Percentiles rank a stretch among this genome's conserved stretches.
phyloP scores from a whole-genome alignment of 1,284 basidiomycete genomes.

The Athelia sp. region DNA sequence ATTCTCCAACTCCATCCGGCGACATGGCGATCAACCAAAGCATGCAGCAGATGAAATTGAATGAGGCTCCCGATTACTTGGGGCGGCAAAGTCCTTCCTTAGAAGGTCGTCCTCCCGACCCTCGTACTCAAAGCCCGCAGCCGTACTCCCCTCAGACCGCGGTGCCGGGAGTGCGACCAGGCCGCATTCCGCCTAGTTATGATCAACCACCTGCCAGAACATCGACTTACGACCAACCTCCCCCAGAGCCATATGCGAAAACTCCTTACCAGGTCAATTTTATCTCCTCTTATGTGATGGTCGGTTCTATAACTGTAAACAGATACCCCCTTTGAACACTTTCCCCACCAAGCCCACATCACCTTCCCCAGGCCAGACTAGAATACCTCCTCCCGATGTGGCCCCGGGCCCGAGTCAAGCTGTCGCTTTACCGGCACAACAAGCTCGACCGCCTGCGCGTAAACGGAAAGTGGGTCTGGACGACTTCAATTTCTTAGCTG shows the following conservation, averaged over 20 bases:
- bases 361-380: neutral
- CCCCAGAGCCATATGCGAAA: neutral
- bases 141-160: slow-evolving; percentile 5
- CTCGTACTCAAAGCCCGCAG: slow-evolving; percentile 31
- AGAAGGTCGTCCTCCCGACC: slow-evolving; percentile 31
- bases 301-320: neutral
- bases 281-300: neutral
- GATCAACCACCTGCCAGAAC: neutral
- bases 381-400: slow-evolving; percentile 16
- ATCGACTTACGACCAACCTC: neutral
- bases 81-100: slow-evolving; percentile 19
- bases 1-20: slow-evolving; percentile 21
- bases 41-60: slow-evolving; percentile 49
- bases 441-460: slow-evolving; percentile 32
- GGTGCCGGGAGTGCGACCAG: neutral
- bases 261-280: neutral
- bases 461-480: slow-evolving; percentile 93
- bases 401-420: neutral
- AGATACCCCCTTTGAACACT: neutral
- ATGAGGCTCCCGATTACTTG: slow-evolving; percentile 24
- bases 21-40: slow-evolving; percentile 25
- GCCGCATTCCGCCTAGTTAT: neutral
- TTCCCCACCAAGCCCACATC: neutral
- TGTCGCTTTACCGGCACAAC: neutral
- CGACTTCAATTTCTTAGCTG: slow-evolving; percentile 99